Evolutionary conservation across 805 yeast species (phyloP), one percentile per base, ranked within the genome.

Genomic region (Saturnispora diversa): DNA sequence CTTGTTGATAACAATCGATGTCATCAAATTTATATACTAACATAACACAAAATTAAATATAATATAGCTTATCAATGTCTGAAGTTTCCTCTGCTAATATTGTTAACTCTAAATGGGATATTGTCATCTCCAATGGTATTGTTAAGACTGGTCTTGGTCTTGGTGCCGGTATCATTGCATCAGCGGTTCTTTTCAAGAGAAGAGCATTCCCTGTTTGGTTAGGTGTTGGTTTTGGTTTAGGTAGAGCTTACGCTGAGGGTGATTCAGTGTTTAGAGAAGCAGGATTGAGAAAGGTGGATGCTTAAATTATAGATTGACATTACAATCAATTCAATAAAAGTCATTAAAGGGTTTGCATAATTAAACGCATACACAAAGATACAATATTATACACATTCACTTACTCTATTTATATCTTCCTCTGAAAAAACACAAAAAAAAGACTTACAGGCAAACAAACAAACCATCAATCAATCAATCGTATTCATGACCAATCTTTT

Each of bases 121-220:
- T 87, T 50, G 97, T 88, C 40, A 71, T 92, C 58, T 87, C 98
- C 44, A 92, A 92, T 68, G 78, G 94, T 47, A 69, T 92, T 49
- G 95, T 92, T 52, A 92, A 92, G 65, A 83, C 96, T 53, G 95
- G 96, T 15, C 73, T 92, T 49, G 99, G 99, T 37, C 80, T 92
- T 52, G 97, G 97, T 49, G 92, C 81, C 34, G 99, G 99, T 65
- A 95, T 92, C 25, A 74, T 90, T 44, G 84, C 94, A 33, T 85
- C 96, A 7, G 94, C 88, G 32, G 65, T 92, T 45, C 66, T 92
- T 43, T 92, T 92, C 72, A 85, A 74, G 63, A 84, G 97, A 72
- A 80, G 97, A 65, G 74, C 95, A 8, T 92, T 87, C 78, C 98
- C 98, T 41, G 97, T 90, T 31, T 88, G 97, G 95, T 65, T 90